Percentiles rank a stretch among this genome's conserved stretches.
Conservation (phyloP, 2,329 filamentous ascomycete genomes). For the Diplodia sapinea region DNA sequence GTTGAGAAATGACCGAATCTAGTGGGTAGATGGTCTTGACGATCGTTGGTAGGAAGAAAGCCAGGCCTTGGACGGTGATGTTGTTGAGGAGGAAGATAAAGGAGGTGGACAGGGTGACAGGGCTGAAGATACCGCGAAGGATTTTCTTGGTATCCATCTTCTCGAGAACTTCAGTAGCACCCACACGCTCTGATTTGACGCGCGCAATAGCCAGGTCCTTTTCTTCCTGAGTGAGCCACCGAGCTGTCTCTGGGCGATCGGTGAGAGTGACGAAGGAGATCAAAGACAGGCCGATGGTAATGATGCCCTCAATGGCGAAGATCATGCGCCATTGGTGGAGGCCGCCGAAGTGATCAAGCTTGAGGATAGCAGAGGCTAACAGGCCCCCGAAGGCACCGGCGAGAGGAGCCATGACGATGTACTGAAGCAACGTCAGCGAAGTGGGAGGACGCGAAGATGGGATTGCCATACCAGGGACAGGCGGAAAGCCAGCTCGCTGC, state of each 20-base stretch:
- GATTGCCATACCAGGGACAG: slow-evolving; percentile 55
- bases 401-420: slow-evolving; percentile 73
- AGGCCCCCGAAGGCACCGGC: slow-evolving; percentile 75
- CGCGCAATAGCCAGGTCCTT: slow-evolving; percentile 70
- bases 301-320: slow-evolving; percentile 73
- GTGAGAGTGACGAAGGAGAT: slow-evolving; percentile 69
- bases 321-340: slow-evolving; percentile 71
- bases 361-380: slow-evolving; percentile 66
- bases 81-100: slow-evolving; percentile 70
- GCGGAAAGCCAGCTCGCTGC: slow-evolving; percentile 70
- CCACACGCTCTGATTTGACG: slow-evolving; percentile 71
- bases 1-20: slow-evolving; percentile 64
- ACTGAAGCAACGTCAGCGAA: slow-evolving; percentile 41
- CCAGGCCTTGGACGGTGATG: slow-evolving; percentile 73
- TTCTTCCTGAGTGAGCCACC: slow-evolving; percentile 69
- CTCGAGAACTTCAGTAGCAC: slow-evolving; percentile 67
- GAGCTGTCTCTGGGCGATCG: slow-evolving; percentile 70
- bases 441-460: no score
- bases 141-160: slow-evolving; percentile 66
- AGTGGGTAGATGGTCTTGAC: slow-evolving; percentile 70
- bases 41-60: slow-evolving; percentile 74
- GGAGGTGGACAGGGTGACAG: slow-evolving; percentile 63
- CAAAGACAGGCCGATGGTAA: slow-evolving; percentile 63
- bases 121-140: slow-evolving; percentile 66
- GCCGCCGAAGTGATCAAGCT: slow-evolving; percentile 62